These are phyloP conservation scores for Glaciozyma antarctica DNA, from an alignment of 768 basidiomycete species.

Conservation along the genomic window DNA sequence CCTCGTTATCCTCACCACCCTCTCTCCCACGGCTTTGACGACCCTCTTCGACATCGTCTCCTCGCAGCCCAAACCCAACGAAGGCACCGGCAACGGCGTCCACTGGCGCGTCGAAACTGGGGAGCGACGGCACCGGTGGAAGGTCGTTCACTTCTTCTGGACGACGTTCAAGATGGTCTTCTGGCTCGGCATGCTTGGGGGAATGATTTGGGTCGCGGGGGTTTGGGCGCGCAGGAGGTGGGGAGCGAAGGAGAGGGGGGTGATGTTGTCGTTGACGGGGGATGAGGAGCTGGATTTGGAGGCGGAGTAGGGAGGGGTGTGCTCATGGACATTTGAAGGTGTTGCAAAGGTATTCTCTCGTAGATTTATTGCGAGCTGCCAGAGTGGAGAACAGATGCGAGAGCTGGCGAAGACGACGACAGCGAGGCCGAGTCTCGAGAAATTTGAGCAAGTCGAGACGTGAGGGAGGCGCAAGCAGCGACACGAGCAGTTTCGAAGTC, in stretches of 20 bases:
- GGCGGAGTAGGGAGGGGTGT: not conserved
- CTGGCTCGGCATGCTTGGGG: not conserved
- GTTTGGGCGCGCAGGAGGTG: not conserved
- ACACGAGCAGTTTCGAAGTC: too few species aligned
- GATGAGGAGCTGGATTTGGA: not conserved
- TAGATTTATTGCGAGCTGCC: too few species aligned
- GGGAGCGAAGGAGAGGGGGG: not conserved
- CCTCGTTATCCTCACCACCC: slow-evolving; percentile 14
- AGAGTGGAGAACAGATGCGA: too few species aligned
- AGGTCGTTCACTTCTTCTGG: not conserved
- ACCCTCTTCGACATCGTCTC: slow-evolving; percentile 18
- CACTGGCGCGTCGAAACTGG: not conserved
- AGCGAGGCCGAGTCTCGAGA: too few species aligned
- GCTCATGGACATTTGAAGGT: too few species aligned
- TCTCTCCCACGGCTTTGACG: slow-evolving; percentile 6
- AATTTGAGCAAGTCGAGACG: too few species aligned
- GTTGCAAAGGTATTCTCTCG: too few species aligned
- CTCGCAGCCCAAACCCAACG: not conserved
- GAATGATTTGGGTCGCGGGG: not conserved
- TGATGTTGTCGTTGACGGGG: not conserved
- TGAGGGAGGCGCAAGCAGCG: too few species aligned
- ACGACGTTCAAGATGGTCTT: not conserved
- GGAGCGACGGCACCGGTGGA: not conserved
- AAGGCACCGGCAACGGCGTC: too few species aligned
- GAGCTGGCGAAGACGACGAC: too few species aligned